Conservation (phyloP, 768 basidiomycete species). For the Gautieria morchelliformis region DNA sequence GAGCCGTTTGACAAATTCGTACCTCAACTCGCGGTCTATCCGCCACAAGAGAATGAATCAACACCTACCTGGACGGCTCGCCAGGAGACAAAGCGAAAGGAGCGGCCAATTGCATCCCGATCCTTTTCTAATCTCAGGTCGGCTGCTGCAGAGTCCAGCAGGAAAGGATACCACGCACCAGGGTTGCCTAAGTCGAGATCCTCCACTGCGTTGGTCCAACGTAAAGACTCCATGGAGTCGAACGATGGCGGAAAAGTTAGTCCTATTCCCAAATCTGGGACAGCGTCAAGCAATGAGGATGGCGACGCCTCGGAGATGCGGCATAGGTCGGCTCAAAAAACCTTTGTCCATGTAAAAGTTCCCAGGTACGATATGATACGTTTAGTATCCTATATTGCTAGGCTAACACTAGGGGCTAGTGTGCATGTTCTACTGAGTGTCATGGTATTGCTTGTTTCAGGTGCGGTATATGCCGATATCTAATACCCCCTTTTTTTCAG, state of each 20-base stretch:
- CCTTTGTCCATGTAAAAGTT: conserved; percentile 71
- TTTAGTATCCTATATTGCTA: conserved; percentile 9
- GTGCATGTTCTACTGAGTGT: conserved; percentile 68
- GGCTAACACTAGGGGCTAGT: conserved; percentile 27
- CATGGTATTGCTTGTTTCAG: conserved; percentile 24
- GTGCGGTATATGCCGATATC: background rate
- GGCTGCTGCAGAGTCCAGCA: background rate
- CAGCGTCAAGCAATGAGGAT: conserved; percentile 4
- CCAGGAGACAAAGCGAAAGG: background rate
- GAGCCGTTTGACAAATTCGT: background rate
- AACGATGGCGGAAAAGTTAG: background rate
- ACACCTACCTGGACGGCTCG: background rate
- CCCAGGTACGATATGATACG: conserved; percentile 42
- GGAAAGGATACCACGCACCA: conserved; percentile 1
- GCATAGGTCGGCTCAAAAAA: conserved; percentile 70
- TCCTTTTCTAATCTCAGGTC: conserved; percentile 8
- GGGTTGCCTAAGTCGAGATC: conserved; percentile 6
- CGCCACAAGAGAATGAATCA: background rate
- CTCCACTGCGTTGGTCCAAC: background rate
- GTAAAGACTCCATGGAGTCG: background rate
- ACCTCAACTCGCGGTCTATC: background rate
- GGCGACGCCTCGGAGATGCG: conserved; percentile 77
- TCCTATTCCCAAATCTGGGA: background rate
- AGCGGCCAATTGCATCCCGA: background rate
- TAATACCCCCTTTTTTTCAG: background rate